These are phyloP conservation scores for Auriculariales sp. DNA, from an alignment of 768 basidiomycete genomes.

Conservation along the genomic window DNA sequence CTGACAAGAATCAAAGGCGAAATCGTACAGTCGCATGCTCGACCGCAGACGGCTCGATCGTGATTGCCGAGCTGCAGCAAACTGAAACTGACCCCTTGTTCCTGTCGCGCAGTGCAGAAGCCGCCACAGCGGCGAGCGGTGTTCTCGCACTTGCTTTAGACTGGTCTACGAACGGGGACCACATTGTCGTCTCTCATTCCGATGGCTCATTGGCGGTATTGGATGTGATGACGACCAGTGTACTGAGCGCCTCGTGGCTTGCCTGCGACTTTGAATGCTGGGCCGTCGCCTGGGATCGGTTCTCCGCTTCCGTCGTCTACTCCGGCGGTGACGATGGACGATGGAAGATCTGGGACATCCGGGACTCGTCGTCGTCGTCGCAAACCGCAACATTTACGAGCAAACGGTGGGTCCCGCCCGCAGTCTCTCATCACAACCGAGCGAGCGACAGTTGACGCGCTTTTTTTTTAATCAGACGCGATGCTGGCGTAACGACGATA, in stretches of 20 bases:
- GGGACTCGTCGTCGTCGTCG: too few relatives aligned
- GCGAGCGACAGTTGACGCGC: conserved; percentile 2
- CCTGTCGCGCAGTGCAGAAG: conserved; percentile 12
- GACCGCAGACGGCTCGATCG: background rate
- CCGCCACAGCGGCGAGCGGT: conserved; percentile 28
- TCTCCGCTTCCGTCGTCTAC: conserved; percentile 67
- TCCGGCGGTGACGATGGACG: conserved; percentile 90
- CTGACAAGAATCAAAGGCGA: background rate
- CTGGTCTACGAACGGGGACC: conserved; percentile 57
- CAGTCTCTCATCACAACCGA: background rate
- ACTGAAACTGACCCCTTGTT: background rate
- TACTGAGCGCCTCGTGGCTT: conserved; percentile 48
- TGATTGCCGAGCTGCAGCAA: background rate
- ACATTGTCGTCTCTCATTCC: conserved; percentile 67
- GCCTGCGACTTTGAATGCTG: conserved; percentile 93
- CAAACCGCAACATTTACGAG: conserved; percentile 51
- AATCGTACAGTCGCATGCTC: background rate
- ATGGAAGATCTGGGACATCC: conserved; percentile 83
- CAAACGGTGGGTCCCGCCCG: conserved; percentile 51
- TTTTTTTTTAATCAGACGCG: conserved; percentile 40
- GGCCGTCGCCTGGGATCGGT: conserved; percentile 84
- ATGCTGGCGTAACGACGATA: conserved; percentile 84
- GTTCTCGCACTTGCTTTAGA: conserved; percentile 82
- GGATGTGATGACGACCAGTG: conserved; percentile 29
- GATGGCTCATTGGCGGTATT: conserved; percentile 59